Percentiles rank a stretch among this genome's conserved stretches.
These are phyloP conservation scores for Mycena olivaceomarginata DNA, from an alignment of 768 basidiomycete genomes.

Conservation along the genomic window DNA sequence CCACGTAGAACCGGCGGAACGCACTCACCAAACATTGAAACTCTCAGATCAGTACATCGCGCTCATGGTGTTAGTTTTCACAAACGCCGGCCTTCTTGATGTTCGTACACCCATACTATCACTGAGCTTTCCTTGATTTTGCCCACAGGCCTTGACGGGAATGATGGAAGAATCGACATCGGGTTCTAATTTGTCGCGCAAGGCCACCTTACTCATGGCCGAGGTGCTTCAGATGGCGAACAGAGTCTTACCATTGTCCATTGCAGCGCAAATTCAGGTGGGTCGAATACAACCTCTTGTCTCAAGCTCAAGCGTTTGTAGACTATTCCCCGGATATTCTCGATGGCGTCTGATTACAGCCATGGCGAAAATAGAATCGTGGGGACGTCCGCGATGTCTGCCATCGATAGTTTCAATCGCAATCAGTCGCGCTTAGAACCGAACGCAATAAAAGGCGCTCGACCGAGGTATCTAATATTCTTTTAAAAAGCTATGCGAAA, in stretches of 20 bases:
- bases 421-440: constrained; percentile 86
- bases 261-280: constrained; percentile 92
- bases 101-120: constrained; percentile 63
- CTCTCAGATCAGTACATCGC: constrained; percentile 96
- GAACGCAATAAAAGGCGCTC: constrained; percentile 68
- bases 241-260: constrained; percentile 85
- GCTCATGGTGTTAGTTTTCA: constrained; percentile 88
- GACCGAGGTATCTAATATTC: constrained; percentile 73
- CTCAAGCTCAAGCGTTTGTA: constrained; percentile 53
- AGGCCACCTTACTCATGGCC: constrained; percentile 93
- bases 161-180: constrained; percentile 90
- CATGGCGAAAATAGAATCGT: constrained; percentile 86
- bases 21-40: constrained; percentile 76
- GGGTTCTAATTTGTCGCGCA: constrained; percentile 86
- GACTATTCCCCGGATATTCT: constrained; percentile 91
- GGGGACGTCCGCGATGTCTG: constrained; percentile 89
- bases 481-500: background rate
- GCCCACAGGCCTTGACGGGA: constrained; percentile 82
- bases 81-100: constrained; percentile 92
- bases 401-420: constrained; percentile 96
- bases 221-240: constrained; percentile 94
- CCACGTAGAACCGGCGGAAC: constrained; percentile 64
- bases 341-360: constrained; percentile 88
- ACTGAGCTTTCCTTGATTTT: constrained; percentile 14
- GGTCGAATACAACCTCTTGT: constrained; percentile 65